Evolutionary conservation across 2,329 filamentous ascomycete genomes (phyloP).

Genomic region (Fusarium sp.): DNA sequence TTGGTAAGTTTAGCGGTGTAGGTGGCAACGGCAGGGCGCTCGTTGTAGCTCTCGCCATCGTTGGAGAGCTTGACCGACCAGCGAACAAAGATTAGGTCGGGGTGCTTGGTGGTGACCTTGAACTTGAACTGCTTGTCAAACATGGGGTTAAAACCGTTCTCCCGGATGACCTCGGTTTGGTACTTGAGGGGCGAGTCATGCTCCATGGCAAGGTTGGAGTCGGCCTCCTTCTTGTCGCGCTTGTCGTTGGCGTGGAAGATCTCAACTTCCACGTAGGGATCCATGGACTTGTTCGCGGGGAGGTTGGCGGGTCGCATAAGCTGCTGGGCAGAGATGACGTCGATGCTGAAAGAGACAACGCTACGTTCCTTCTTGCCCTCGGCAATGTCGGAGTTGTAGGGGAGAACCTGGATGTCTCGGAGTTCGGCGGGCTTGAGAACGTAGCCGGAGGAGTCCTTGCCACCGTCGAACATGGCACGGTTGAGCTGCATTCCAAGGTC

Average conservation of each 20-base stretch:
- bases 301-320: constrained; percentile 84
- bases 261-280: constrained; percentile 95
- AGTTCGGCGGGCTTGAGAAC: constrained; percentile 92
- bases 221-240: constrained; percentile 83
- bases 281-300: constrained; percentile 78
- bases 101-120: constrained; percentile 90
- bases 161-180: constrained; percentile 81
- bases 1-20: constrained; percentile 93
- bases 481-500: constrained; percentile 96
- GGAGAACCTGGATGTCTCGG: constrained; percentile 74
- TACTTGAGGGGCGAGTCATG: constrained; percentile 75
- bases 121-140: constrained; percentile 86
- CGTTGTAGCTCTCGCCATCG: constrained; percentile 76
- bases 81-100: constrained; percentile 91
- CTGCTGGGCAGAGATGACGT: constrained; percentile 93
- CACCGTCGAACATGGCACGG: constrained; percentile 95
- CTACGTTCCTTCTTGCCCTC: constrained; percentile 80
- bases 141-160: constrained; percentile 93
- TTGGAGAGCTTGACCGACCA: constrained; percentile 91
- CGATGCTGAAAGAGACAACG: constrained; percentile 84
- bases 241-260: constrained; percentile 95
- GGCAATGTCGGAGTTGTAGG: constrained; percentile 61
- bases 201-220: constrained; percentile 62
- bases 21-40: constrained; percentile 75
- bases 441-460: constrained; percentile 87